Evolutionary conservation across 1,139 yeast species (phyloP), one percentile per base, ranked within the genome.

Genomic region (Suhomyces chickasaworum): DNA sequence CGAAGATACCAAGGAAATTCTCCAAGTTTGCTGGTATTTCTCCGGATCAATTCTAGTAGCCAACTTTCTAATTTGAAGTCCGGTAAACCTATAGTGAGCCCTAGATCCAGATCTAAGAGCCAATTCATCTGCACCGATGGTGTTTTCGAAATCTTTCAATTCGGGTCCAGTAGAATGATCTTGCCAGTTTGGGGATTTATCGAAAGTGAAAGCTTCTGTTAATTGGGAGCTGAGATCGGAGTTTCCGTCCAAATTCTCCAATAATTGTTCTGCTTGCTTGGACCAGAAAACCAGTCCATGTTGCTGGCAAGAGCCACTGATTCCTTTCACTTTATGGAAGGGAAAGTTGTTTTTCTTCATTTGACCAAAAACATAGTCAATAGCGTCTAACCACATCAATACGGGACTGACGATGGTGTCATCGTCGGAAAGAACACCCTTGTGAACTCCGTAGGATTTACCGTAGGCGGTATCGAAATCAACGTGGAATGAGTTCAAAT

Each of bases 281-380:
- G 88, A 77, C 93, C 96, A 88, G 59, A 73, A 90, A 1, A 90
- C 90, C 3, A 95, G 85, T 0, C 96, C 97, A 59, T 90, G 97
- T 59, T 90, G 97, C 66, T 90, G 97, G 45, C 95, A 86, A 0
- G 96, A 89, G 0, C 97, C 97, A 44, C 88, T 79, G 42, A 90
- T 77, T 1, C 89, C 91, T 35, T 57, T 70, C n/a, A 90, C 90
- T 39, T 67, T 60, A 2, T 66, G 58, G 58, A 90, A 80, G 4
- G 85, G 86, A 57, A 88, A 82, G 1, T 64, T 55, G 23, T 77
- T 78, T 1, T 59, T 42, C 49, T 72, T 69, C 83, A 89, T 80
- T 46, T 74, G 61, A n/a, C 58, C 63, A 48, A 90, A 76, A 2
- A 88, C 68, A 48, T 78, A 60, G 59, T 90, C 95, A 31, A 90